Base-by-base conservation (phyloP, 352 stramenopile genomes). In the Globisporangium canariense region DNA sequence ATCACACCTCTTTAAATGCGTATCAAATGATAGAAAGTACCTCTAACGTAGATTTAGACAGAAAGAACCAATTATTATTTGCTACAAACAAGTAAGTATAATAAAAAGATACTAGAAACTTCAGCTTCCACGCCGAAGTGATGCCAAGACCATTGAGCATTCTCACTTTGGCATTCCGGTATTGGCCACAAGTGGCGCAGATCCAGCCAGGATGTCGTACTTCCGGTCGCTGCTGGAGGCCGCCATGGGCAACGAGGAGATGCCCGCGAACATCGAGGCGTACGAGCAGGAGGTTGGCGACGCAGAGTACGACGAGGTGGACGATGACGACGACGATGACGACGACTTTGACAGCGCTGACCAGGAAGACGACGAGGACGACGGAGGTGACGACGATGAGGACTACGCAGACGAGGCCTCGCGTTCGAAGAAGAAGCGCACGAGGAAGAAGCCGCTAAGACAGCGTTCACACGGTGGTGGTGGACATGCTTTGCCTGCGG, bases 201-300 rank as follows among this genome's bases (percentile, higher is more conserved):
- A 22, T 49, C 61, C 28, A 51, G 28, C 52, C n/a, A 51, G 28
- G 36, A 93, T 93, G 85, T 91, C 85, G 71, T 82, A 80, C 72
- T 93, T 93, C 67, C 77, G 83, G 67, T 90, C 85, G 81, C 78
- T 93, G 67, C 75, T 93, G 51, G 80, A 93, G 70, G 83, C 85
- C 54, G 85, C 82, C 30, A 91, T 93, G 82, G 83, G 81, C 64
- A 75, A 86, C 60, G 71, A 81, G 16, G 76, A 84, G 64, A 65
- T 83, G 57, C 77, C 78, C 2, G 64, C 71, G 28, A 67, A 80
- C 54, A 74, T 83, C 16, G 79, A 89, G 40, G 76, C 76, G 58
- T 74, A 86, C 55, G 72, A 87, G 55, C 66, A 58, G 10, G 52
- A 46, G 32, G 32, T 58, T 32, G 52, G n/a, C n/a, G 32, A 68